phyloP scores from a whole-genome alignment of 1,139 yeast species.

The Suhomyces kunorum region DNA sequence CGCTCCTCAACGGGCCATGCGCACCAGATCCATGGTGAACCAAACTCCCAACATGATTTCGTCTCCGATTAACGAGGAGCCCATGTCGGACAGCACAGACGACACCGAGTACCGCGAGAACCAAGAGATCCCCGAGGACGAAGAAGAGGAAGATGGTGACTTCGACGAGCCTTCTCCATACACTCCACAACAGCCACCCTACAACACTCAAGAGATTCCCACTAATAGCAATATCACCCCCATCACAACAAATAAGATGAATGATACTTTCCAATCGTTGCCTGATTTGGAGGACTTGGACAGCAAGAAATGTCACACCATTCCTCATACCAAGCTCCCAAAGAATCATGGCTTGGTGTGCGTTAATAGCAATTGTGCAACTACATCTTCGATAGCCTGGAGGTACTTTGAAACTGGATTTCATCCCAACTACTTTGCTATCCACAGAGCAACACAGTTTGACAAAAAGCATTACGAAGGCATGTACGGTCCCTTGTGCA shows the following conservation, averaged over 20 bases:
- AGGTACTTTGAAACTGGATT: conserved; percentile 48
- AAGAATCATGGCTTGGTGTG: conserved; percentile 45
- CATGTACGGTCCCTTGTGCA: conserved; percentile 54
- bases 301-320: conserved; percentile 47
- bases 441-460: conserved; percentile 42
- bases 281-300: conserved; percentile 51
- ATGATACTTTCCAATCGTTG: conserved; percentile 36
- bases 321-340: conserved; percentile 41
- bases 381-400: conserved; percentile 47
- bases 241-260: conserved; percentile 15
- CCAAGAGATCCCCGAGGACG: conserved; percentile 17
- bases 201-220: conserved; percentile 16
- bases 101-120: conserved; percentile 37
- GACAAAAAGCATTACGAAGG: conserved; percentile 48
- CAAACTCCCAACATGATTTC: conserved; percentile 36
- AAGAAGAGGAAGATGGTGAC: conserved; percentile 17
- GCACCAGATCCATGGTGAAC: conserved; percentile 44
- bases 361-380: conserved; percentile 47
- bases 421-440: conserved; percentile 41
- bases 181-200: conserved; percentile 46
- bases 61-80: conserved; percentile 45
- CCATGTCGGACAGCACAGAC: conserved; percentile 33
- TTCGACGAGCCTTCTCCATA: conserved; percentile 37
- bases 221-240: conserved; percentile 1
- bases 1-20: conserved; percentile 39